A percentile compares a stretch with the other conserved stretches of the same genome.
Conservation (phyloP, 352 stramenopile species). For the Blastocystis sp. region DNA sequence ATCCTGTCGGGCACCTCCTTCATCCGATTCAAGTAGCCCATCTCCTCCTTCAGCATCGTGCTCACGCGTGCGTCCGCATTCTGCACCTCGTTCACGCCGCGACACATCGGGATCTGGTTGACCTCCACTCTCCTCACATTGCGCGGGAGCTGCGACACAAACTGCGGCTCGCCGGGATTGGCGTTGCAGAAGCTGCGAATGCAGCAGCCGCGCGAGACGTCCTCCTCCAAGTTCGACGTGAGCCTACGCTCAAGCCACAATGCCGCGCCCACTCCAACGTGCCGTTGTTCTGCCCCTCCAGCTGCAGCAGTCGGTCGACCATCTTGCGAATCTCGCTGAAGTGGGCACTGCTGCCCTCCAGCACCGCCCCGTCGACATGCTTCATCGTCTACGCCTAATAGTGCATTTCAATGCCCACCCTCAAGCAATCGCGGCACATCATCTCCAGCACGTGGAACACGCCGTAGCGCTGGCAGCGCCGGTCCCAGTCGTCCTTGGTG, state of each 20-base stretch:
- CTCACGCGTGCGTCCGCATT: background rate
- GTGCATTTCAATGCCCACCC: background rate
- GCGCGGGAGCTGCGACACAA: background rate
- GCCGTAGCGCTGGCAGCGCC: background rate
- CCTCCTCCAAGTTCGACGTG: constrained; percentile 24
- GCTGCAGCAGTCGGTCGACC: background rate
- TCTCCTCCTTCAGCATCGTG: background rate
- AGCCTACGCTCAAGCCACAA: constrained; percentile 20
- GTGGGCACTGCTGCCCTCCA: constrained; percentile 13
- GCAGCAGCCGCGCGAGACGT: constrained; percentile 47
- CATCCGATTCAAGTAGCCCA: background rate
- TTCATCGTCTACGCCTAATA: background rate
- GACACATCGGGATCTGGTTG: background rate
- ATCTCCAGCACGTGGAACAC: background rate
- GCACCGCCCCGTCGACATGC: background rate
- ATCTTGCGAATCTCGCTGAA: background rate
- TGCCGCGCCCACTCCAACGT: background rate
- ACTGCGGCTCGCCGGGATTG: background rate
- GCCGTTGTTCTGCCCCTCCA: too few species aligned
- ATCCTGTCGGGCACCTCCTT: background rate
- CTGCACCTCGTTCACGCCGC: background rate
- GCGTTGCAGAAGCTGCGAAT: constrained; percentile 3
- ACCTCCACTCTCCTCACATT: background rate
- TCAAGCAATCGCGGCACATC: background rate
- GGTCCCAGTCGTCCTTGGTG: background rate